Evolutionary conservation across 73 alveolate genomes (phyloP), one percentile per base, ranked within the genome.

Genomic region (Tetrahymena borealis): DNA sequence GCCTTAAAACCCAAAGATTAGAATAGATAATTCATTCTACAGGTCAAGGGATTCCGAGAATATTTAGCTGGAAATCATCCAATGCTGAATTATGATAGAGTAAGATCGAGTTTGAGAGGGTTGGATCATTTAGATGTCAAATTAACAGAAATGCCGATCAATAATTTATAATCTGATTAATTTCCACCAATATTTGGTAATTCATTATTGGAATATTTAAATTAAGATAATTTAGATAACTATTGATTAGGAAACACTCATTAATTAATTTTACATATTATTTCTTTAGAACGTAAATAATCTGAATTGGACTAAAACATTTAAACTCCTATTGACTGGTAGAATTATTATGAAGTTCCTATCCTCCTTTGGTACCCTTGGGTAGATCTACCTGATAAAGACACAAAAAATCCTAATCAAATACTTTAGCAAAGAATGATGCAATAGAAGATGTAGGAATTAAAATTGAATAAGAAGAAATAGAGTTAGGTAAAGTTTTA

Each of bases 11-110:
- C 98, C 38, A 90, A 92, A 39, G 39, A 36, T 15, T 78, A 94
- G 36, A 31, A 94, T 20, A 28, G 91, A 20, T 79, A 93, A 33
- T 90, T 96, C 31, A 96, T 95, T 31, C 94, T 96, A 78, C 93
- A 96, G 91, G 99, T 94, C 0, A 96, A 94, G 31, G 98, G 98
- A 16, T 94, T 77, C 35, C 93, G 96, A 78, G 99, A 96, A 90
- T 96, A 96, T 42, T 96, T 96, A 36, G 95, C 93, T 41, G 99
- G 99, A 11, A 95, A 95, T 78, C 94, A 96, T 39, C 96, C 97
- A 20, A 85, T 96, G 91, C 94, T 96, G 0, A 94, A 94, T 78
- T 96, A 96, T 92, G 97, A 96, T 78, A 96, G 98, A 92, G 98
- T 96, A 36, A 96, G 99, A 60, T 24, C 85, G 11, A 60, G 85